Base-by-base conservation (phyloP, 140 eudicot species). In the Oenanthe javanica region DNA sequence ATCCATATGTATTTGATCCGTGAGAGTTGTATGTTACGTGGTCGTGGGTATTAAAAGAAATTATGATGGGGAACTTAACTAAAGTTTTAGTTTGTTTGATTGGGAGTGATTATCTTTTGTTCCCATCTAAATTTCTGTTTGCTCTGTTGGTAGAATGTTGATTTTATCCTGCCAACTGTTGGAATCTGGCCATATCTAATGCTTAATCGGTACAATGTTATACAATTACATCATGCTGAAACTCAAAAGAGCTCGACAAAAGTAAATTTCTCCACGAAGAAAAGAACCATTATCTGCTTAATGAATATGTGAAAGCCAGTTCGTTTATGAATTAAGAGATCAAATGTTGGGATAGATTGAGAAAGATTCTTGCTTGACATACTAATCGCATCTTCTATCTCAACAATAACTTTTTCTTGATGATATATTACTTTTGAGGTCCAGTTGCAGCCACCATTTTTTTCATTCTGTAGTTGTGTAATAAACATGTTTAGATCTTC, bases 1-100 rank as follows among this genome's bases (percentile, higher is more conserved):
- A 80, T 82, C 88, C 86, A 8, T 72, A 48, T 76, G 82, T 85
- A 83, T 79, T 59, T 61, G 81, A 81, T 46, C 84, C 83, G 43
- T 55, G 82, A 72, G 77, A 18, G 8, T n/a, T 54, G 9, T 83
- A 80, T 21, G 72, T 21, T 6, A 63, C 31, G 10, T 63, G 71
- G 13, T 9, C 12, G 40, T 4, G 23, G 72, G 72, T 25, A 64
- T 8, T n/a, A 38, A 27, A n/a, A 64, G 16, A 55, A 21, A 55
- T 55, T 55, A 55, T 5, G 63, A 52, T n/a, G 23, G 9, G 23
- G 23, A 55, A 55, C 18, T 42, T 42, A 42, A 42, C 4, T 16
- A 31, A 31, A 31, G 36, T 31, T 31, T 55, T 55, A 4, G 18
- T 55, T 55, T 55, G 63, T 55, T 55, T 55, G 63, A 55, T 16